These are phyloP conservation scores for Aspergillus funiculosus DNA, from an alignment of 495 filamentous ascomycete genomes.

Conservation along the genomic window DNA sequence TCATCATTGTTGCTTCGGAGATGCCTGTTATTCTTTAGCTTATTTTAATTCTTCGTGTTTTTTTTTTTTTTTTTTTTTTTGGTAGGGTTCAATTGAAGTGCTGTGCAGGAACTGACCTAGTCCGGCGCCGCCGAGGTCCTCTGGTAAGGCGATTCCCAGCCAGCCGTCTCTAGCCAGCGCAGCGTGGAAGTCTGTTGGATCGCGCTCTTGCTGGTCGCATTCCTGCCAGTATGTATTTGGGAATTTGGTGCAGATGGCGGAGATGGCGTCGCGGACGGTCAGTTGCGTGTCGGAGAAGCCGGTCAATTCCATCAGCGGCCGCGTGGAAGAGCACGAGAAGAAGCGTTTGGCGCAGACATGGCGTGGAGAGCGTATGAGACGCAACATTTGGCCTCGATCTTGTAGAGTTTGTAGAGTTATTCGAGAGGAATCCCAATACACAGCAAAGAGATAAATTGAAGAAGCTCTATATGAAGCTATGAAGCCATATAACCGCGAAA, in stretches of 20 bases:
- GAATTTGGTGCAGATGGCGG: slow-evolving; percentile 60
- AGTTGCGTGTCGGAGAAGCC: slow-evolving; percentile 69
- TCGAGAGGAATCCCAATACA: background rate
- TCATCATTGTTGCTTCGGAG: slow-evolving; percentile 78
- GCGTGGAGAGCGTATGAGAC: background rate
- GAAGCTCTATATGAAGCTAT: background rate
- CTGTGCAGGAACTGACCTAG: slow-evolving; percentile 50
- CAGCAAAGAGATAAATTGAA: background rate
- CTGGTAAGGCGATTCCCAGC: slow-evolving; percentile 73
- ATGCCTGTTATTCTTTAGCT: slow-evolving; percentile 49
- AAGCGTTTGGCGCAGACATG: background rate
- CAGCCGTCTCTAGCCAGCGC: slow-evolving; percentile 74
- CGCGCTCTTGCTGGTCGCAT: slow-evolving; percentile 58
- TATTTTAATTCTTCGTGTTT: slow-evolving; percentile 44
- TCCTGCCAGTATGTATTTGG: slow-evolving; percentile 64
- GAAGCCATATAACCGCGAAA: background rate
- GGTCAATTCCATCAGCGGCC: slow-evolving; percentile 59
- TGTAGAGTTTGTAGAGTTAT: too few species aligned
- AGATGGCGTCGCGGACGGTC: slow-evolving; percentile 63
- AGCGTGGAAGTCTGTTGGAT: slow-evolving; percentile 68
- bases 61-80: slow-evolving; percentile 10
- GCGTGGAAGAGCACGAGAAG: slow-evolving; percentile 29
- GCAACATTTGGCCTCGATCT: too few species aligned
- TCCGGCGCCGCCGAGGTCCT: slow-evolving; percentile 64
- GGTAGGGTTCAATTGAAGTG: slow-evolving; percentile 30